Evolutionary conservation across 176 grass and related monocot species (phyloP), one percentile per base, ranked within the genome.

Genomic region (Oryza nivara): DNA sequence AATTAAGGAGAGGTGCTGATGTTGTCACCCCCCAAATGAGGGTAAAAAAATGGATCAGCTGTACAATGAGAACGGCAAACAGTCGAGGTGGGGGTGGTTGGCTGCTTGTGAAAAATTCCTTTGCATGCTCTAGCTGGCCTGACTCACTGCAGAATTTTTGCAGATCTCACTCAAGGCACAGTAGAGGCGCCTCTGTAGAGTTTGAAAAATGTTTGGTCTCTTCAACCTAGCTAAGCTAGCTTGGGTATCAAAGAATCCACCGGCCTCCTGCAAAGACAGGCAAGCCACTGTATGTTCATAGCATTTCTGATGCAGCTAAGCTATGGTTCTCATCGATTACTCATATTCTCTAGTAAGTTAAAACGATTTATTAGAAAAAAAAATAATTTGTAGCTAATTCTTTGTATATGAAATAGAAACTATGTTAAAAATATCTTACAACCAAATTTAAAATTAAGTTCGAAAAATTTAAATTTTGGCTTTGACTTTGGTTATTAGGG

Each of bases 91-190:
- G 2, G 72, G 40, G 41, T 15, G 2, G 72, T 82, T 87, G 85
- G 85, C 65, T 81, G 76, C 30, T 61, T 48, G 69, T 49, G 72
- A 68, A 82, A 82, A 87, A 87, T 87, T 82, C 85, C 61, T 82
- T 56, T 87, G 85, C 85, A 67, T 75, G 82, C 82, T 26, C 70
- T 73, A 73, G 43, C n/a, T 47, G 70, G 70, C 72, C 70, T 84
- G 44, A 13, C 47, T 84, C 71, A 6, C 9, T 60, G 64, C 78
- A 82, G 64, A 87, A 60, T 35, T 82, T 82, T n/a, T 2, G 73
- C 78, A 82, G 69, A 65, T 23, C 51, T 8, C 70, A 20, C 47
- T 72, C 38, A 61, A 43, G 23, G 48, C 7, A 9, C 23, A 74
- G 70, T 68, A 73, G 14, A 10, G 14, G 85, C 64, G 41, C n/a